A percentile compares a stretch with the other conserved stretches of the same genome.
phyloP scores from a whole-genome alignment of 306 rosid species.

The Cucurbita moschata region DNA sequence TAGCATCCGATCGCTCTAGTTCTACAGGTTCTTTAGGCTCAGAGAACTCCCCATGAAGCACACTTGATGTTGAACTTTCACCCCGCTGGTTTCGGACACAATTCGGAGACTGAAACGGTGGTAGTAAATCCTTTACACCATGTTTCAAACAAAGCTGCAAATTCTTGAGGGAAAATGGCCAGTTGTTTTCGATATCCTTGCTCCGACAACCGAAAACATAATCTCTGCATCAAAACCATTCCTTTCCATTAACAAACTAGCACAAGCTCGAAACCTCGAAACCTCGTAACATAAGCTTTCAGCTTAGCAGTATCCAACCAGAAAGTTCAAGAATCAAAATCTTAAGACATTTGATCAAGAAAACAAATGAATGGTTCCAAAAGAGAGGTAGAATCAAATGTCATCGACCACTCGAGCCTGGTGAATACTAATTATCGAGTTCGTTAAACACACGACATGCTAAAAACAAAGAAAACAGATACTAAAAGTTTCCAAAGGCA shows the following conservation, averaged over 20 bases:
- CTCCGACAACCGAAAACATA: conserved; percentile 38
- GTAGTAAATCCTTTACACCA: conserved; percentile 41
- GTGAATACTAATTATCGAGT: neutral
- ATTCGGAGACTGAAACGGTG: conserved; percentile 36
- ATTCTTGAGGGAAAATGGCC: conserved; percentile 42
- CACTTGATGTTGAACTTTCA: conserved; percentile 11
- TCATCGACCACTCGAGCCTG: neutral
- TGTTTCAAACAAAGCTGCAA: conserved; percentile 42
- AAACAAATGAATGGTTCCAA: neutral
- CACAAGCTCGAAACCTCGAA: neutral
- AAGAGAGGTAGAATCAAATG: neutral
- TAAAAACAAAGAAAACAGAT: neutral
- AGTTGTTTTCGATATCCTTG: conserved; percentile 33
- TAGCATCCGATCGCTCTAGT: conserved; percentile 6
- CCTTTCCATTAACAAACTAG: neutral
- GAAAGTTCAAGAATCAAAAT: neutral
- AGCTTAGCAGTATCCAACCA: neutral
- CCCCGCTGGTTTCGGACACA: conserved; percentile 19
- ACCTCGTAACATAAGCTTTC: neutral
- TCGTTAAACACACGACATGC: neutral
- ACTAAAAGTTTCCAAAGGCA: neutral
- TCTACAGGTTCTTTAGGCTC: conserved; percentile 13
- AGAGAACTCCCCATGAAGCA: conserved; percentile 13
- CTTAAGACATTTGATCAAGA: neutral
- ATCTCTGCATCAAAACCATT: conserved; percentile 25